Evolutionary conservation across 768 basidiomycete species (phyloP).

Genomic region (Coprinopsis marcescibilis): DNA sequence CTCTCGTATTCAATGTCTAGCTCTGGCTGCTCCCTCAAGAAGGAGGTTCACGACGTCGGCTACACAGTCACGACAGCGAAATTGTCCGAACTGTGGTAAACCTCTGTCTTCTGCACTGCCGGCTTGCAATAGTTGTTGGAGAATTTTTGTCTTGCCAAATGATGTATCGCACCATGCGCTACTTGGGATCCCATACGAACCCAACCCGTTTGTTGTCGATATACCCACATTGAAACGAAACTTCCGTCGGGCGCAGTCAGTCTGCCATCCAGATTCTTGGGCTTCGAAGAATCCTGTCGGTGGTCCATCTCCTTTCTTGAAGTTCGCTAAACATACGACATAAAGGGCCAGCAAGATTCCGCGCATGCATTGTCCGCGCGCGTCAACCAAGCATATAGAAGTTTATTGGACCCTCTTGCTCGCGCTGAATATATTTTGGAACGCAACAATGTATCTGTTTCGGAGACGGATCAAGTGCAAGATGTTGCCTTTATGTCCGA

Average conservation of each 20-base stretch:
- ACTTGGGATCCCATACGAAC: constrained; percentile 53
- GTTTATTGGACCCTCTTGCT: constrained; percentile 63
- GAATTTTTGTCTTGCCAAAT: constrained; percentile 53
- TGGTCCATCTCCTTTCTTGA: constrained; percentile 11
- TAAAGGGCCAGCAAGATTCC: constrained; percentile 48
- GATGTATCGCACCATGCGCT: constrained; percentile 60
- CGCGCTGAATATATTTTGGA: constrained; percentile 80
- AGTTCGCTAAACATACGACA: constrained; percentile 5
- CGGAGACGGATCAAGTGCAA: constrained; percentile 67
- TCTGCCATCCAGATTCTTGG: constrained; percentile 88
- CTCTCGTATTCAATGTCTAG: no score
- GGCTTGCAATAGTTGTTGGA: constrained; percentile 69
- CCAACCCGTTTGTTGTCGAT: constrained; percentile 72
- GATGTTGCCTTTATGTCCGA: constrained; percentile 68
- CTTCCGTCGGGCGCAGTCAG: constrained; percentile 67
- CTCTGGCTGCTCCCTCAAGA: no score
- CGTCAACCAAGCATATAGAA: constrained; percentile 79
- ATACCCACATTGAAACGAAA: constrained; percentile 49
- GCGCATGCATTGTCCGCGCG: constrained; percentile 67
- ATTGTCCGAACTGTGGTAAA: constrained; percentile 60
- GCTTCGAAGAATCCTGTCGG: constrained; percentile 57
- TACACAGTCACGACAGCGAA: background rate
- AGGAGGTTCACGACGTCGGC: no score
- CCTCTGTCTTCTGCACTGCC: constrained; percentile 61
- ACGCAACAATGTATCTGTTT: constrained; percentile 48